Base-by-base conservation (phyloP, 441 rosid genomes). In the Erodium texanum region DNA sequence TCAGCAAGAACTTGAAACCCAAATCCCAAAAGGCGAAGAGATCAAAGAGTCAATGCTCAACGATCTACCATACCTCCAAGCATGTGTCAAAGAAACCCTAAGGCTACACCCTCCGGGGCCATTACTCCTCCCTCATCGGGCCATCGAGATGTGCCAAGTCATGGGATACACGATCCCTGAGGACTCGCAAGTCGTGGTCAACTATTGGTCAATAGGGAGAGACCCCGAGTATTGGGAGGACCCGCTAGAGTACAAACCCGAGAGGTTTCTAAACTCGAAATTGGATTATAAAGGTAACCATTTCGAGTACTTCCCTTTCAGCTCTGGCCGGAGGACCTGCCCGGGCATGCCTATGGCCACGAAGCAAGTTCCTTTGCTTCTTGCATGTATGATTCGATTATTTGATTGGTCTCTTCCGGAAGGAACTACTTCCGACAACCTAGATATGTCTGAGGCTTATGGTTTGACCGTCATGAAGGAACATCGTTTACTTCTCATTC, bases 51-150 rank as follows among this genome's bases (percentile, higher is more conserved):
- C 79, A 11, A 66, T 69, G 7, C 64, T 79, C 15, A 52, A 66
- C 50, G 24, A 68, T 9, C 69, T 75, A 7, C 29, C 34, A 6
- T 75, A 65, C 18, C 63, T 73, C 0, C 38, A 75, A 36, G 76
- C 82, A 5, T 66, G 71, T 22, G 24, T 73, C 22, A 72, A 70
- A 20, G 77, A 79, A 64, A 70, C 79, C 18, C 22, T 73, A 3
- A 78, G 79, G 52, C 61, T 75, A 5, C 82, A 78, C 24, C 77
- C 79, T 54, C 73, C 79, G 7, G 76, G 48, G 0, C 66, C 77
- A 7, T 64, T 75, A 10, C 43, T 75, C 0, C 18, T 75, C 15
- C 81, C 72, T 1, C 78, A 38, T 12, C 48, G 71, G 19, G 75
- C 75, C 34, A 12, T 62, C 32, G 36, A 24, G 41, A n/a, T 66